Evolutionary conservation across 2,329 filamentous ascomycete genomes (phyloP).

Genomic region (Phaeoacremonium minimum): DNA sequence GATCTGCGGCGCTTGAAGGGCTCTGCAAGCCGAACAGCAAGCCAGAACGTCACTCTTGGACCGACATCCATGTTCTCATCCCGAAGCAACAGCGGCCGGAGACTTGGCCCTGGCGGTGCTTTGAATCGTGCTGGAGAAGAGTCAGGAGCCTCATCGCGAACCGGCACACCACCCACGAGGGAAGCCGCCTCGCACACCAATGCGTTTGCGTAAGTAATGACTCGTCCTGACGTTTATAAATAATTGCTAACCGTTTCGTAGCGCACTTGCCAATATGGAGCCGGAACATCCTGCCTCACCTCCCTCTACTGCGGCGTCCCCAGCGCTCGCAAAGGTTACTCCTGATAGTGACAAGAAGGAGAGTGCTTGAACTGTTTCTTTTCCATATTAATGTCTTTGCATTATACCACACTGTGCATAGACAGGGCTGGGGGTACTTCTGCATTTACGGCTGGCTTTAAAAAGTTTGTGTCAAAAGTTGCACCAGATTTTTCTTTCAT

Average conservation of each 20-base stretch:
- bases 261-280: slow-evolving; percentile 58
- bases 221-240: background rate
- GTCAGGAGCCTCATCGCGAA: slow-evolving; percentile 82
- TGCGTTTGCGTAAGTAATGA: slow-evolving; percentile 77
- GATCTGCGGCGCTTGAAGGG: slow-evolving; percentile 82
- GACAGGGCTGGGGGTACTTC: slow-evolving; percentile 41
- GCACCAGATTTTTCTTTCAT: slow-evolving; percentile 37
- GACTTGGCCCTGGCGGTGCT: slow-evolving; percentile 70
- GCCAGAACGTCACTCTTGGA: slow-evolving; percentile 65
- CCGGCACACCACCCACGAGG: slow-evolving; percentile 73
- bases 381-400: slow-evolving; percentile 27
- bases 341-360: slow-evolving; percentile 50
- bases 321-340: slow-evolving; percentile 58
- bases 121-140: slow-evolving; percentile 75
- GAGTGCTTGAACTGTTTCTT: slow-evolving; percentile 36
- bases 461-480: slow-evolving; percentile 44
- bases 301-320: slow-evolving; percentile 64
- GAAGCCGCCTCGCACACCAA: slow-evolving; percentile 66
- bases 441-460: slow-evolving; percentile 43
- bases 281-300: slow-evolving; percentile 64
- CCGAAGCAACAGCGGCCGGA: slow-evolving; percentile 86
- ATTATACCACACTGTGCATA: slow-evolving; percentile 42
- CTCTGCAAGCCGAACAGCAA: slow-evolving; percentile 51
- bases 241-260: slow-evolving; percentile 27
- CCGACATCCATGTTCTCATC: slow-evolving; percentile 83